phyloP scores from a whole-genome alignment of 768 basidiomycete species.

The Xerocomellus chrysenteron region DNA sequence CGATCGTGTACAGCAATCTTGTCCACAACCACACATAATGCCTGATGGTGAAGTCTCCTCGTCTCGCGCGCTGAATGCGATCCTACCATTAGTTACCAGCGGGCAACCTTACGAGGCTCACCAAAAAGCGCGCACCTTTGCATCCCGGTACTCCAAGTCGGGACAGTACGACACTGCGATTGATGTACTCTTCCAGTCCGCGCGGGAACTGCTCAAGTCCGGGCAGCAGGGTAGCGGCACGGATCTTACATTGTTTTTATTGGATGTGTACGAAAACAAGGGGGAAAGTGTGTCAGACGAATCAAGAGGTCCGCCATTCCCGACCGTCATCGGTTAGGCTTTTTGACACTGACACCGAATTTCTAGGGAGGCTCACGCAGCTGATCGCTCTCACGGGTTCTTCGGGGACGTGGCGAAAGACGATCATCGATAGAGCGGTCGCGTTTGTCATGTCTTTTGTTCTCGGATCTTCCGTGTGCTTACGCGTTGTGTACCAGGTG shows the following conservation, averaged over 20 bases:
- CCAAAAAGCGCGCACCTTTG: slow-evolving; percentile 95
- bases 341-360: background rate
- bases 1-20: slow-evolving; percentile 1
- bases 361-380: slow-evolving; percentile 80
- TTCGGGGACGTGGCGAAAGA: slow-evolving; percentile 85
- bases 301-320: slow-evolving; percentile 63
- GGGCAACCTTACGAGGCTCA: slow-evolving; percentile 89
- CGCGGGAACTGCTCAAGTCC: slow-evolving; percentile 83
- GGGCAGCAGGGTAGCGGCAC: slow-evolving; percentile 89
- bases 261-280: slow-evolving; percentile 81
- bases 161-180: slow-evolving; percentile 83
- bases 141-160: slow-evolving; percentile 81
- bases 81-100: slow-evolving; percentile 65
- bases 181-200: slow-evolving; percentile 89
- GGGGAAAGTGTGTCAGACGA: slow-evolving; percentile 73
- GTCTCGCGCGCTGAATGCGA: slow-evolving; percentile 69
- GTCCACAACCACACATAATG: slow-evolving; percentile 21
- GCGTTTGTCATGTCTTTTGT: slow-evolving; percentile 51
- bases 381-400: slow-evolving; percentile 84
- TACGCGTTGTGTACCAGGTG: slow-evolving; percentile 53
- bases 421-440: slow-evolving; percentile 79
- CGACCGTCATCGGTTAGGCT: background rate
- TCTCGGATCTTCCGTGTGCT: slow-evolving; percentile 17
- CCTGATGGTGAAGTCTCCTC: slow-evolving; percentile 40
- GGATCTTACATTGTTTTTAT: slow-evolving; percentile 75